phyloP scores from a whole-genome alignment of 176 grass and related monocot genomes.

The Puya raimondii region DNA sequence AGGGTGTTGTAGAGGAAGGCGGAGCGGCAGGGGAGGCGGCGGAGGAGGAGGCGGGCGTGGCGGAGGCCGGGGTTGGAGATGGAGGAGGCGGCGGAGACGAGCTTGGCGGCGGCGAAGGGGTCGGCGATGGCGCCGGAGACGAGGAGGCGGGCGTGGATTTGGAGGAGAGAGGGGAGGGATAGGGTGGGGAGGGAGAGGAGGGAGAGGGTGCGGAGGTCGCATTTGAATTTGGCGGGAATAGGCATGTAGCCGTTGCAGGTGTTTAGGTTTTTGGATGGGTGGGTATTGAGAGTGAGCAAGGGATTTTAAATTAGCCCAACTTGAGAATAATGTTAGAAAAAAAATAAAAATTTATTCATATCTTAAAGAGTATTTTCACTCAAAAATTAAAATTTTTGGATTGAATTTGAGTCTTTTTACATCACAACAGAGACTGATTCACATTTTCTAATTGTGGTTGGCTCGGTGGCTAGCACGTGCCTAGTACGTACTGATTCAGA shows the following conservation, averaged over 20 bases:
- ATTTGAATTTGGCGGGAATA: neutral
- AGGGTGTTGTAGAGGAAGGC: neutral
- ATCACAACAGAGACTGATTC: too few species aligned
- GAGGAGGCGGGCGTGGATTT: slow-evolving; percentile 2
- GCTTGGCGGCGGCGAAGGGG: neutral
- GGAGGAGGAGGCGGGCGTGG: neutral
- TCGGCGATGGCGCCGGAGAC: neutral
- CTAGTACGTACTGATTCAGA: too few species aligned
- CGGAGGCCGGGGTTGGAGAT: neutral
- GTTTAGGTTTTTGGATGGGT: neutral
- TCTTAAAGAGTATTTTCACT: too few species aligned
- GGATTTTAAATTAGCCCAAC: too few species aligned
- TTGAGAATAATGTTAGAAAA: too few species aligned
- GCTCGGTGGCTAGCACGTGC: too few species aligned
- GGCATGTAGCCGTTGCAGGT: neutral
- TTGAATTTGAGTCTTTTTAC: too few species aligned
- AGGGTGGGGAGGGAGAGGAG: neutral
- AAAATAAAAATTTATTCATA: too few species aligned
- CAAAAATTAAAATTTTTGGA: too few species aligned
- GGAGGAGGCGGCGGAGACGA: neutral
- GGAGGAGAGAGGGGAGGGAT: neutral
- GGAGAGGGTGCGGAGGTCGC: neutral
- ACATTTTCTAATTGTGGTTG: too few species aligned
- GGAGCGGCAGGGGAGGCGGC: neutral
- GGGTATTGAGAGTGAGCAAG: neutral